Conservation (phyloP, 768 basidiomycete species). For the Collybia sp. region DNA sequence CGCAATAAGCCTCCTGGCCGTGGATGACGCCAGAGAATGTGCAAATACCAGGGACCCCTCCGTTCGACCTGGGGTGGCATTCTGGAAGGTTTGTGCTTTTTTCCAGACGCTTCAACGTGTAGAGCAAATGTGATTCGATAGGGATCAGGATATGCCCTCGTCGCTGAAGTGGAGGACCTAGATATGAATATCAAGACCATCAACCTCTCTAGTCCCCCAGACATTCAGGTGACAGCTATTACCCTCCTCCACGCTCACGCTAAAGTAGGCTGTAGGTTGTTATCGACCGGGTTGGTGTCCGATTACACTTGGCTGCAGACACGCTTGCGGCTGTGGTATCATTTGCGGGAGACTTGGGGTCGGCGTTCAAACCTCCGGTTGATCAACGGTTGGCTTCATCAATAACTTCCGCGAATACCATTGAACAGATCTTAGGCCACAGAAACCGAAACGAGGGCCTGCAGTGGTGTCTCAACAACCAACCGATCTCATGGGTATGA, state of each 20-base stretch:
- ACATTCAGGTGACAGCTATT: conserved; percentile 27
- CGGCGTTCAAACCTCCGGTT: conserved; percentile 31
- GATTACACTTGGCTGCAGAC: conserved; percentile 75
- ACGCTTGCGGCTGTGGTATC: conserved; percentile 55
- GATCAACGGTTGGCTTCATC: conserved; percentile 20
- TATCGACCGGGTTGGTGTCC: conserved; percentile 48
- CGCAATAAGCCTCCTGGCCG: conserved; percentile 41
- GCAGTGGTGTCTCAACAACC: conserved; percentile 23
- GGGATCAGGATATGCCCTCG: conserved; percentile 64
- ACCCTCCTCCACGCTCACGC: not conserved
- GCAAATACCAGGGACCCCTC: conserved; percentile 16
- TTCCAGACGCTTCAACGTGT: not conserved
- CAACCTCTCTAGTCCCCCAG: conserved; percentile 21
- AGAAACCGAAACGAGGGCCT: conserved; percentile 22
- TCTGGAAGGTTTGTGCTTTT: conserved; percentile 61
- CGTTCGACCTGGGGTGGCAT: conserved; percentile 30
- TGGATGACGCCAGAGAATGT: conserved; percentile 27
- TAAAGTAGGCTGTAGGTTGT: conserved; percentile 35
- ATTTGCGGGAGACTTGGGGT: conserved; percentile 48
- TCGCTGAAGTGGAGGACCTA: conserved; percentile 54
- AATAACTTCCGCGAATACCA: conserved; percentile 1
- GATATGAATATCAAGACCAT: conserved; percentile 36
- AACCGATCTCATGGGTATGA: conserved; percentile 32
- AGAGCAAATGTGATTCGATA: conserved; percentile 15
- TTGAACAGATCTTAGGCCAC: conserved; percentile 9